phyloP scores from a whole-genome alignment of 2,329 filamentous ascomycete genomes.

The Lomentospora prolificans region DNA sequence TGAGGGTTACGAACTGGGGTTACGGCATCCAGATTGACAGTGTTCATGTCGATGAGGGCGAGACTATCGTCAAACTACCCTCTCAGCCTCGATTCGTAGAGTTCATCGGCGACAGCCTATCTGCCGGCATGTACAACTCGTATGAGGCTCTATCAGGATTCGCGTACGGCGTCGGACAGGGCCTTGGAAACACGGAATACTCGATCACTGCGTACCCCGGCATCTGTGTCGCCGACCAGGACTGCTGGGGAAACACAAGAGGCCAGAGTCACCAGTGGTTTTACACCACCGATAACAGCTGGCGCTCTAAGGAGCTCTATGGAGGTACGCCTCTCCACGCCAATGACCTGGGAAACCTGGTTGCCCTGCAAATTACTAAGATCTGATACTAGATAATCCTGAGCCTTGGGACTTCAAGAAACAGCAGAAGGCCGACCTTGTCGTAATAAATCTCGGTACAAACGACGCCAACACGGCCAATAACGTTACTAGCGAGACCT shows the following conservation, averaged over 20 bases:
- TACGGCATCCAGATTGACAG: slow-evolving; percentile 46
- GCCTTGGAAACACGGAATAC: slow-evolving; percentile 49
- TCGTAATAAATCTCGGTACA: slow-evolving; percentile 36
- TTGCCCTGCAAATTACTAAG: too few relatives aligned
- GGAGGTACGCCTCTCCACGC: slow-evolving; percentile 16
- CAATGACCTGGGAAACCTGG: too few relatives aligned
- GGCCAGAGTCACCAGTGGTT: slow-evolving; percentile 48
- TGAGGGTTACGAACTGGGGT: slow-evolving; percentile 52
- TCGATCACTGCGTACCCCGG: slow-evolving; percentile 48
- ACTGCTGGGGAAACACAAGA: slow-evolving; percentile 42
- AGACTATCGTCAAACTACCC: slow-evolving; percentile 32
- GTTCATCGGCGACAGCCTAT: slow-evolving; percentile 38
- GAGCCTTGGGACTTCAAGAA: slow-evolving; percentile 35
- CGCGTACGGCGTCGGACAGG: slow-evolving; percentile 43
- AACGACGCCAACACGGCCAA: slow-evolving; percentile 34
- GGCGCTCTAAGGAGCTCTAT: slow-evolving; percentile 32
- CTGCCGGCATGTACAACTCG: slow-evolving; percentile 45
- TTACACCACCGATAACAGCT: slow-evolving; percentile 43
- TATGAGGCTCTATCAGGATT: slow-evolving; percentile 49
- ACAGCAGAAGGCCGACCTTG: slow-evolving; percentile 31
- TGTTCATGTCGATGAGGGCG: slow-evolving; percentile 36
- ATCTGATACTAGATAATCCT: slow-evolving; percentile 21
- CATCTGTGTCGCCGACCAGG: slow-evolving; percentile 44
- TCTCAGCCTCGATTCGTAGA: slow-evolving; percentile 27
- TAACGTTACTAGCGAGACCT: slow-evolving; percentile 26